A percentile compares a stretch with the other conserved stretches of the same genome.
These are phyloP conservation scores for Neopestalotiopsis sp. DNA, from an alignment of 2,329 filamentous ascomycete genomes.

Conservation along the genomic window DNA sequence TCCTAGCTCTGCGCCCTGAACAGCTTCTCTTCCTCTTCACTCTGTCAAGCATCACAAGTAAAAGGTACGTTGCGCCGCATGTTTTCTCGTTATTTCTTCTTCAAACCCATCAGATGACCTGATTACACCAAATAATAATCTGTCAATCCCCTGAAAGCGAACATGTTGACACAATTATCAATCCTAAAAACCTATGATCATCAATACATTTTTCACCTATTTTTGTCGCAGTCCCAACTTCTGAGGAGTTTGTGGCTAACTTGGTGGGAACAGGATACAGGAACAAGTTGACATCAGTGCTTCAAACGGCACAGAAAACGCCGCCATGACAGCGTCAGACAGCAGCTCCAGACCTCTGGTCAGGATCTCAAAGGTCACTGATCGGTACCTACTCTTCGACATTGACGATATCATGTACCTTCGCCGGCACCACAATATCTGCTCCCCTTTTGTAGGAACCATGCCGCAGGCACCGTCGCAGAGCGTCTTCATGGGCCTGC, in stretches of 20 bases:
- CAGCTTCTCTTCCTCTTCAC: constrained; percentile 5
- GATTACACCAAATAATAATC: constrained; percentile 72
- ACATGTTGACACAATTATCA: constrained; percentile 58
- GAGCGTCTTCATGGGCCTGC: constrained; percentile 89
- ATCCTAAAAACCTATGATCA: constrained; percentile 48
- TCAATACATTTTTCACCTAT: constrained; percentile 35
- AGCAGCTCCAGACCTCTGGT: constrained; percentile 48
- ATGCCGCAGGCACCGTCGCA: constrained; percentile 93
- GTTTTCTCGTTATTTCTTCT: not conserved
- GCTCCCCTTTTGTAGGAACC: constrained; percentile 84
- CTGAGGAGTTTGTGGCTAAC: constrained; percentile 6
- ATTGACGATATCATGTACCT: constrained; percentile 79
- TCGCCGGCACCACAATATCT: constrained; percentile 81
- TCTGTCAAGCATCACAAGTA: constrained; percentile 24
- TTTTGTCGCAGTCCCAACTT: constrained; percentile 17
- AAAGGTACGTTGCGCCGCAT: constrained; percentile 31
- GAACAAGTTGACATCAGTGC: too few relatives aligned
- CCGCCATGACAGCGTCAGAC: not conserved
- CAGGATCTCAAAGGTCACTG: constrained; percentile 80
- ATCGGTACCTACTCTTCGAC: constrained; percentile 89
- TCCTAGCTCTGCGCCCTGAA: not conserved
- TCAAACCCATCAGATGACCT: constrained; percentile 43
- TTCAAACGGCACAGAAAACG: too few relatives aligned
- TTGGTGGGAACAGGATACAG: not conserved
- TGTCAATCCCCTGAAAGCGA: constrained; percentile 82